These are phyloP conservation scores for Diaporthe citrichinensis DNA, from an alignment of 2,329 filamentous ascomycete genomes.

Conservation along the genomic window DNA sequence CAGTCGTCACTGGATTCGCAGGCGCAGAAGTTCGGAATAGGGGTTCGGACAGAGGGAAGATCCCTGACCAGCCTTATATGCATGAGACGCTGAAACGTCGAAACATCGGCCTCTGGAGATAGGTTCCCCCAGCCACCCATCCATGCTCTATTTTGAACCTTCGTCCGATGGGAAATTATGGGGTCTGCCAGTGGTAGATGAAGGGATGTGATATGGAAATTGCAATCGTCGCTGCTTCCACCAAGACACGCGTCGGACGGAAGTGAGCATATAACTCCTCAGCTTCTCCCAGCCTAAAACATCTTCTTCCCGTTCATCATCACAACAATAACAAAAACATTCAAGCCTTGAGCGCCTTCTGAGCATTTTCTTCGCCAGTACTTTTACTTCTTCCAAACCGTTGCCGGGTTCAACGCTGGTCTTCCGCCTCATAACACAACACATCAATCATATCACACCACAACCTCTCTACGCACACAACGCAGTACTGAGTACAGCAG, in stretches of 20 bases:
- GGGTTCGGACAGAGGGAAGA: constrained; percentile 30
- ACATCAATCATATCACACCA: background rate
- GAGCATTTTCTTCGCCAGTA: background rate
- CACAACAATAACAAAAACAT: constrained; percentile 20
- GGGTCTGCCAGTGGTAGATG: constrained; percentile 9
- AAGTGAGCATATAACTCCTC: constrained; percentile 21
- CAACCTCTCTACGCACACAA: background rate
- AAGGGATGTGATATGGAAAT: constrained; percentile 28
- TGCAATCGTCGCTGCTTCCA: background rate
- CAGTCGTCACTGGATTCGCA: constrained; percentile 7
- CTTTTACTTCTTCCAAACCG: constrained; percentile 2
- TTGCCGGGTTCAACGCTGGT: constrained; percentile 36
- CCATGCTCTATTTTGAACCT: constrained; percentile 19
- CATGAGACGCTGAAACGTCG: constrained; percentile 32
- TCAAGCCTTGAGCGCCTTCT: background rate
- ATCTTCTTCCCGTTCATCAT: background rate
- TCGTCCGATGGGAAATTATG: constrained; percentile 30
- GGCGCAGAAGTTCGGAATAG: constrained; percentile 24
- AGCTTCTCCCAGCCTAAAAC: background rate
- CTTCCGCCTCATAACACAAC: background rate
- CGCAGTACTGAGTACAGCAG: constrained; percentile 14
- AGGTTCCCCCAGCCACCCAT: constrained; percentile 29
- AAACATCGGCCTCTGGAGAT: constrained; percentile 30
- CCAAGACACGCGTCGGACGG: constrained; percentile 9
- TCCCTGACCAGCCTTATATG: constrained; percentile 29